Percentiles rank a stretch among this genome's conserved stretches.
Evolutionary conservation across 1,139 yeast species (phyloP).

Genomic region (Keqinozyma sinolaborantium): DNA sequence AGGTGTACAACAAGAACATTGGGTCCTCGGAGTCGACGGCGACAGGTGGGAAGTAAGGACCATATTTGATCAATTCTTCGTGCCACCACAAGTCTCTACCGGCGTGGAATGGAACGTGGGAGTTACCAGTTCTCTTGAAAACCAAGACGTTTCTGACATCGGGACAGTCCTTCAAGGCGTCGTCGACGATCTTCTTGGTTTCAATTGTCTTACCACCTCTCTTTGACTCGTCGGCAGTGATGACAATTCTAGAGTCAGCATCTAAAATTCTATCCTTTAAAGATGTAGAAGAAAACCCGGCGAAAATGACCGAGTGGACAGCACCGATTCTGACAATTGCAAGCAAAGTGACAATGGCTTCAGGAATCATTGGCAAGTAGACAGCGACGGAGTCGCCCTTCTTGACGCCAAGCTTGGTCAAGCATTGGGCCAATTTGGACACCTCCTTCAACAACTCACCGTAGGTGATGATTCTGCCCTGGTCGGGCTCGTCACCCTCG

Average conservation of each 20-base stretch:
- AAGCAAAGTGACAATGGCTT: constrained; percentile 67
- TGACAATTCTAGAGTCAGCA: constrained; percentile 69
- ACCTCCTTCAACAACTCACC: constrained; percentile 71
- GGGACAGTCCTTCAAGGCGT: constrained; percentile 69
- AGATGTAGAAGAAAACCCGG: constrained; percentile 77
- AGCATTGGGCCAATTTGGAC: constrained; percentile 66
- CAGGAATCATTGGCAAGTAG: constrained; percentile 84
- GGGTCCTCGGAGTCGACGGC: constrained; percentile 62
- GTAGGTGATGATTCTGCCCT: constrained; percentile 62
- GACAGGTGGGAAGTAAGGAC: constrained; percentile 60
- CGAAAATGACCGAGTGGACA: constrained; percentile 78
- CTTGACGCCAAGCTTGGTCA: constrained; percentile 62
- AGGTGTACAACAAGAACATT: constrained; percentile 59
- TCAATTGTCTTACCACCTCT: constrained; percentile 83
- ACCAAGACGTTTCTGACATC: constrained; percentile 67
- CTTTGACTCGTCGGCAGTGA: constrained; percentile 78
- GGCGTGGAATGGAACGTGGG: constrained; percentile 57
- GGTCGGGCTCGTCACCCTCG: constrained; percentile 74
- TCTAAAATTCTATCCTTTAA: constrained; percentile 73
- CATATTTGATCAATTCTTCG: constrained; percentile 65
- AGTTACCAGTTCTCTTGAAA: constrained; percentile 68
- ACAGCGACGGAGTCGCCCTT: constrained; percentile 87
- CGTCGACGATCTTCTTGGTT: constrained; percentile 80
- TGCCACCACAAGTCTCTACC: constrained; percentile 82
- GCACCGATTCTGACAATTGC: constrained; percentile 81